Base-by-base conservation (phyloP, 306 rosid genomes). In the Lathyrus aphaca region DNA sequence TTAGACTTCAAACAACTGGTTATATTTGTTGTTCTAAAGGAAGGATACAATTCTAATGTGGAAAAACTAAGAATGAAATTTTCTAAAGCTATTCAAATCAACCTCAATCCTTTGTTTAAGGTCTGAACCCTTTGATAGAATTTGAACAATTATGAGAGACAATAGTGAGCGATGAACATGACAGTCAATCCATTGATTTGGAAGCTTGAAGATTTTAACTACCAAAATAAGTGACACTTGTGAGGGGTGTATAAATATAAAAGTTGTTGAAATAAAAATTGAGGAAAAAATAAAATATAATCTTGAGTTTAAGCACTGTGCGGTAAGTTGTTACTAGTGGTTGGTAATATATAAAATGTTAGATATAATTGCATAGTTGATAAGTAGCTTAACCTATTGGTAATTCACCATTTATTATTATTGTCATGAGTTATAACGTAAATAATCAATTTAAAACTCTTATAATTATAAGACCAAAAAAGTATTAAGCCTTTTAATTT, bases 71-170 rank as follows among this genome's bases (percentile, higher is more conserved):
- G 74, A 77, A 48, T 6, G 9, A 83, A 78, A 64, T 80, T 92
- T 68, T 86, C 95, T 42, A 87, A 78, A 79, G 88, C 89, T 37
- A 87, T 89, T 65, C 96, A 87, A 40, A 84, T 74, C 74, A 87
- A 84, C 80, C 95, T 89, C 12, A 89, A 92, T 63, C 98, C 96
- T 32, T 79, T 92, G 62, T 92, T 84, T 80, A 87, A 92, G 98
- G 92, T 90, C 46, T 30, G 63, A 68, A 68, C 10, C 18, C 27
- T 51, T 51, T 35, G 1, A 25, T 68, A 38, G 23, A 13, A 66
- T 69, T 74, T 38, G 43, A 67, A 62, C 64, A 55, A 43, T 69
- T 10, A 17, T 60, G 61, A 14, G 51, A 30, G 25, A 10, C 58
- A 12, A 13, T 9, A 53, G 79, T 14, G 42, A 27, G 48, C 42